These are phyloP conservation scores for Curvularia lunata DNA, from an alignment of 2,329 filamentous ascomycete species.

Conservation along the genomic window DNA sequence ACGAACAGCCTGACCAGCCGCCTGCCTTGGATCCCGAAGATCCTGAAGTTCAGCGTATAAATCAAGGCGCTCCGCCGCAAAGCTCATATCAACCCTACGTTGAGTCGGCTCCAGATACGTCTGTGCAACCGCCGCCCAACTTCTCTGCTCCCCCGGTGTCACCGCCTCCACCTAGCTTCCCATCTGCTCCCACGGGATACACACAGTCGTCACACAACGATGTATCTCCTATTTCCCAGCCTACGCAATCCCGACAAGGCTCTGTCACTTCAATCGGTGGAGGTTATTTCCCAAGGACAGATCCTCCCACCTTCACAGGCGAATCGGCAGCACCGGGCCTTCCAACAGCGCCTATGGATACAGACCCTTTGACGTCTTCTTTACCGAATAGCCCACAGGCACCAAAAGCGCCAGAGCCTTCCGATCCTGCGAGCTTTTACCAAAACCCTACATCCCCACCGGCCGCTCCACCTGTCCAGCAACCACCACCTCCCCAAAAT, in stretches of 20 bases:
- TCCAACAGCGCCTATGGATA: slow-evolving; percentile 44
- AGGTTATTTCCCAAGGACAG: slow-evolving; percentile 62
- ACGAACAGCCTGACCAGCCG: slow-evolving; percentile 42
- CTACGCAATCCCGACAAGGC: slow-evolving; percentile 52
- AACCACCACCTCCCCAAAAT: slow-evolving; percentile 29
- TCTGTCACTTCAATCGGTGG: slow-evolving; percentile 57
- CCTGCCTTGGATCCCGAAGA: slow-evolving; percentile 67
- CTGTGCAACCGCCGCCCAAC: slow-evolving; percentile 53
- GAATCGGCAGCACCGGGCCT: slow-evolving; percentile 45
- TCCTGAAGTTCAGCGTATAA: slow-evolving; percentile 66
- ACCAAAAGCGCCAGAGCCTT: slow-evolving; percentile 31
- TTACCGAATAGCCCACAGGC: slow-evolving; percentile 27
- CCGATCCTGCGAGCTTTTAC: slow-evolving; percentile 43
- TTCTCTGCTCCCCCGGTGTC: slow-evolving; percentile 54
- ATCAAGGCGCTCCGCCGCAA: slow-evolving; percentile 38
- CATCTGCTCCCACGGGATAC: slow-evolving; percentile 41
- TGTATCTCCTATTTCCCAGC: slow-evolving; percentile 61
- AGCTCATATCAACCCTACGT: slow-evolving; percentile 59
- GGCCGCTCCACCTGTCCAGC: slow-evolving; percentile 33
- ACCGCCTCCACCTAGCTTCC: slow-evolving; percentile 52
- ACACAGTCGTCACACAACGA: slow-evolving; percentile 52
- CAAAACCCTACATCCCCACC: slow-evolving; percentile 44
- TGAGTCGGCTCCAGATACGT: slow-evolving; percentile 66
- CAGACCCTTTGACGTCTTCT: slow-evolving; percentile 35
- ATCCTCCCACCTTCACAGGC: slow-evolving; percentile 55